A percentile compares a stretch with the other conserved stretches of the same genome.
These are phyloP conservation scores for Lentinula aciculospora DNA, from an alignment of 768 basidiomycete genomes.

Conservation along the genomic window DNA sequence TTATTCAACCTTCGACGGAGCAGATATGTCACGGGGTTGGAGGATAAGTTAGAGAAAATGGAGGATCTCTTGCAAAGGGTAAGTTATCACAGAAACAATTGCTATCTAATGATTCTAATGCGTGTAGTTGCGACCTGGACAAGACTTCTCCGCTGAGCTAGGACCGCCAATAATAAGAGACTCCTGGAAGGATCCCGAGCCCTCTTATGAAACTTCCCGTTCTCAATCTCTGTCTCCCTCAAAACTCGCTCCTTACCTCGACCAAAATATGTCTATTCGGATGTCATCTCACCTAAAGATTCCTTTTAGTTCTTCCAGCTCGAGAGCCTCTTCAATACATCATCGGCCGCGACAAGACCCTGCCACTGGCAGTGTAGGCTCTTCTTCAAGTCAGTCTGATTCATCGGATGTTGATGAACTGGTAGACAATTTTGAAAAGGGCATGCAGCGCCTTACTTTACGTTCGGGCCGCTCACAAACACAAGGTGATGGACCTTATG, in stretches of 20 bases:
- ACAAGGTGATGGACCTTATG: background rate
- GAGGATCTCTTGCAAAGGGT: constrained; percentile 51
- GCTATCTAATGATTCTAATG: background rate
- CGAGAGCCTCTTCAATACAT: background rate
- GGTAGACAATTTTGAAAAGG: constrained; percentile 22
- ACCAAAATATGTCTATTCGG: background rate
- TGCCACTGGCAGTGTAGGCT: background rate
- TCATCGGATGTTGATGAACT: constrained; percentile 29
- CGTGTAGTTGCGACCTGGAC: constrained; percentile 52
- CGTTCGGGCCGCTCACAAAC: background rate
- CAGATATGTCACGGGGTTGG: constrained; percentile 55
- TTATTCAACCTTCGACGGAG: background rate
- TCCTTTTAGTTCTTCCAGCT: background rate
- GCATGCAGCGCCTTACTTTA: constrained; percentile 17
- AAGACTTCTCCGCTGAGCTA: constrained; percentile 56
- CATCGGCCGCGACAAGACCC: background rate
- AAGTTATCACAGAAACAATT: constrained; percentile 11
- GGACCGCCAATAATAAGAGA: constrained; percentile 58
- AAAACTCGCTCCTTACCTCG: constrained; percentile 3
- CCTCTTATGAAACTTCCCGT: constrained; percentile 11
- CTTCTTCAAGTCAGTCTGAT: background rate
- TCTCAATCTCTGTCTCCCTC: constrained; percentile 14
- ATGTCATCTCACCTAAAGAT: background rate
- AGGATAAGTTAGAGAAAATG: constrained; percentile 52
- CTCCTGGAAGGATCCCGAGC: constrained; percentile 46